Percentiles rank a stretch among this genome's conserved stretches.
Evolutionary conservation across 345 rosid genomes (phyloP).

Genomic region (Eucalyptus microcorys): DNA sequence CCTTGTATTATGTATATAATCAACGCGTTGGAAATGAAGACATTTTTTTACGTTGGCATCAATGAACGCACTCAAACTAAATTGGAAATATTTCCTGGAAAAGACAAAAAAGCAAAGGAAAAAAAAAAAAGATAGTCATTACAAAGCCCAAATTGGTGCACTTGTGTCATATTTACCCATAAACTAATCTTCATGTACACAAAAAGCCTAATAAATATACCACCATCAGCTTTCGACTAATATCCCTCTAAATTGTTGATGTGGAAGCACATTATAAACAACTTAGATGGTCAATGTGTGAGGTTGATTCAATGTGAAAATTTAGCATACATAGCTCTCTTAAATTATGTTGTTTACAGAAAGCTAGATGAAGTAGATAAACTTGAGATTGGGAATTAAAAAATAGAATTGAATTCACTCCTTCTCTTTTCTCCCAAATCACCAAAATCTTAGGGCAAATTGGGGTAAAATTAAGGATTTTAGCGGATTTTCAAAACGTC

Average conservation of each 20-base stretch:
- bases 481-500: neutral
- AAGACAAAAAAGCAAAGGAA: neutral
- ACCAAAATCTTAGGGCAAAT: neutral
- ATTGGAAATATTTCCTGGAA: neutral
- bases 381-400: neutral
- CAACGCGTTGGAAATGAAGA: neutral
- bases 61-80: neutral
- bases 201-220: neutral
- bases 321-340: neutral
- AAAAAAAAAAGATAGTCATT: fast-evolving
- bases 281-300: fast-evolving
- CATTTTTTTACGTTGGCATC: neutral
- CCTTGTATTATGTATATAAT: neutral
- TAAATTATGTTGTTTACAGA: neutral
- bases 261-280: neutral
- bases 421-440: neutral
- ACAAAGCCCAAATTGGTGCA: neutral
- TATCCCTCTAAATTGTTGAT: neutral
- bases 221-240: neutral
- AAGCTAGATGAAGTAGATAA: neutral
- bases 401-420: neutral
- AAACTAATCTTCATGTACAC: neutral
- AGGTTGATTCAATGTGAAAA: neutral
- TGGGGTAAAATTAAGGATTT: neutral
- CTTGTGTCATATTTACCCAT: neutral